Percentiles rank a stretch among this genome's conserved stretches.
Conservation (phyloP, 1,139 yeast genomes). For the Sugiyamaella sp. region DNA sequence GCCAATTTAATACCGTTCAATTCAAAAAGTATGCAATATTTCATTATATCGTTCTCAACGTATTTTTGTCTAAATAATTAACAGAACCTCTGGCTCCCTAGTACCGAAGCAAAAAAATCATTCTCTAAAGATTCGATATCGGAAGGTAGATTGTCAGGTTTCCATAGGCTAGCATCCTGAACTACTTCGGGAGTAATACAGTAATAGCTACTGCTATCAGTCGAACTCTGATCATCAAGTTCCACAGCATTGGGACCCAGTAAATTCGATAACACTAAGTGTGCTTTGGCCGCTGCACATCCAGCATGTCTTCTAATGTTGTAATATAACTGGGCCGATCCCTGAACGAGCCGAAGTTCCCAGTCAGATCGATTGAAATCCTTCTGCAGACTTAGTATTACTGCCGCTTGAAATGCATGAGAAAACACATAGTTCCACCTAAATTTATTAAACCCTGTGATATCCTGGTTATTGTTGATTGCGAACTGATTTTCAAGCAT, state of each 20-base stretch:
- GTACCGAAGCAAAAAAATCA: conserved; percentile 25
- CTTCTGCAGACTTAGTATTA: conserved; percentile 22
- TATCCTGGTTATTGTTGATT: conserved; percentile 19
- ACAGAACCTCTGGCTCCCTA: conserved; percentile 32
- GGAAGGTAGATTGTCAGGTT: conserved; percentile 22
- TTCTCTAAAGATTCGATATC: conserved; percentile 21
- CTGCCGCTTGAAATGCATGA: conserved; percentile 27
- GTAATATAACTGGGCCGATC: conserved; percentile 22
- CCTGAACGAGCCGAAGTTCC: conserved; percentile 19
- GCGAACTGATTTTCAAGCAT: conserved; percentile 27
- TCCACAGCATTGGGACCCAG: conserved; percentile 21
- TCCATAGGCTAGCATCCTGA: conserved; percentile 9
- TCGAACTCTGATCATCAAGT: conserved; percentile 5
- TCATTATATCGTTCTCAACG: not conserved
- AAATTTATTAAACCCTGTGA: conserved; percentile 23
- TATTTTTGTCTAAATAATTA: not conserved
- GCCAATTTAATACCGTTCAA: too few relatives aligned
- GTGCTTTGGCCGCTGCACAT: conserved; percentile 27
- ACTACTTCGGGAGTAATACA: conserved; percentile 8
- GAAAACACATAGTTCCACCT: conserved; percentile 27
- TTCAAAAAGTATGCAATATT: not conserved
- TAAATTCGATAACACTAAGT: conserved; percentile 22
- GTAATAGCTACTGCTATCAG: not conserved
- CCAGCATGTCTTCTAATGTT: conserved; percentile 24
- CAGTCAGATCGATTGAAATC: conserved; percentile 14